These are phyloP conservation scores for Leccinum longicurvipes DNA, from an alignment of 768 basidiomycete genomes.

Conservation along the genomic window DNA sequence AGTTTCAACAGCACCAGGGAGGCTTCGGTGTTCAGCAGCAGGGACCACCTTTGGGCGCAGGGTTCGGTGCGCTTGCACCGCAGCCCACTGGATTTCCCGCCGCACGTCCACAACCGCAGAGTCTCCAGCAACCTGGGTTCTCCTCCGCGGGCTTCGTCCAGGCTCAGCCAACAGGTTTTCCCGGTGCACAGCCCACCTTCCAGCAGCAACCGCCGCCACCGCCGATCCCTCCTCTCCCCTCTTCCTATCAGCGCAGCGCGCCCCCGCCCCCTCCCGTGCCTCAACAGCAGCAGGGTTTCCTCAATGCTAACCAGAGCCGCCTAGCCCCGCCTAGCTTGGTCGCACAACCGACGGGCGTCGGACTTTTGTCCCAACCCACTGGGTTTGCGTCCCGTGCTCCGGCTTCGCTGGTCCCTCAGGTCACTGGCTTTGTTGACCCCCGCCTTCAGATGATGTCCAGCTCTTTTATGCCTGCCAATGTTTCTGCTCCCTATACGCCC, in stretches of 20 bases:
- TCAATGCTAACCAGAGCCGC: constrained; percentile 52
- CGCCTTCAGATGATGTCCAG: constrained; percentile 85
- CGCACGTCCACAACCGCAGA: constrained; percentile 28
- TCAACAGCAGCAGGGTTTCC: constrained; percentile 46
- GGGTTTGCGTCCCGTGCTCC: constrained; percentile 50
- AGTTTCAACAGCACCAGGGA: constrained; percentile 43
- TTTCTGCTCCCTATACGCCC: constrained; percentile 54
- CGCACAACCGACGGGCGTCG: constrained; percentile 23
- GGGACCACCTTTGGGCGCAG: constrained; percentile 29
- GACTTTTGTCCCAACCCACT: constrained; percentile 27
- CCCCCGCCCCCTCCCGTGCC: constrained; percentile 35
- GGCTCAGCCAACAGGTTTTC: constrained; percentile 52
- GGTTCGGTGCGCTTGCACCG: constrained; percentile 43
- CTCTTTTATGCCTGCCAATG: constrained; percentile 83
- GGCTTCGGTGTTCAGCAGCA: constrained; percentile 28
- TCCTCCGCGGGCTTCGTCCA: constrained; percentile 41
- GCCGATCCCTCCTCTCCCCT: constrained; percentile 62
- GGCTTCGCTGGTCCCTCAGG: constrained; percentile 61
- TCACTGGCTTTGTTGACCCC: constrained; percentile 81
- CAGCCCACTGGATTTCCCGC: constrained; percentile 60
- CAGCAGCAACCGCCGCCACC: constrained; percentile 45
- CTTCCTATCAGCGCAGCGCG: constrained; percentile 54
- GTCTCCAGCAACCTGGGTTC: constrained; percentile 46
- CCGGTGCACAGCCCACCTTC: constrained; percentile 10
- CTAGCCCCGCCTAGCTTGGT: constrained; percentile 20